Evolutionary conservation across 768 basidiomycete species (phyloP).

Genomic region (Amylocystis lapponica): DNA sequence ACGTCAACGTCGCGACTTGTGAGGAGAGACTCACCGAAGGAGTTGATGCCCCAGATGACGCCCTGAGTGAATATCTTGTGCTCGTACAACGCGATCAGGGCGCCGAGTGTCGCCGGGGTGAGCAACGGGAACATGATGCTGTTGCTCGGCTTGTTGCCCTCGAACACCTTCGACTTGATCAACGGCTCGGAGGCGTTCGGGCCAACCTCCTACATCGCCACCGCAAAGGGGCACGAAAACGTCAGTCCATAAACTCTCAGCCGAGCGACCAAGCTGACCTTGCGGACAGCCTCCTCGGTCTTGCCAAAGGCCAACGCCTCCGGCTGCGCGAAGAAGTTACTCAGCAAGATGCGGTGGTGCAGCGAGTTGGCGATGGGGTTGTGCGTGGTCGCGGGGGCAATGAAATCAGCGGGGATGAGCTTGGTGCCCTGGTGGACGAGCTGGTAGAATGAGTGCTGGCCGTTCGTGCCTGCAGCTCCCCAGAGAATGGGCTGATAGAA

Average conservation of each 20-base stretch:
- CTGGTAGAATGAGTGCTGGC: slow-evolving; percentile 99
- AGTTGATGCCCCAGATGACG: slow-evolving; percentile 97
- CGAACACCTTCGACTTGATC: slow-evolving; percentile 96
- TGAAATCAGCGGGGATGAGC: slow-evolving; percentile 86
- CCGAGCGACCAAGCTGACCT: slow-evolving; percentile 16
- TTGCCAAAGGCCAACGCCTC: slow-evolving; percentile 98
- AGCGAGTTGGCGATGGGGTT: slow-evolving; percentile 84
- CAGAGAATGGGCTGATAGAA: slow-evolving; percentile 85
- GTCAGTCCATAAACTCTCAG: not conserved
- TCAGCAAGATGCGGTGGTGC: slow-evolving; percentile 95
- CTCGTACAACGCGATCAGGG: slow-evolving; percentile 88
- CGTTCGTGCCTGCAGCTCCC: slow-evolving; percentile 98
- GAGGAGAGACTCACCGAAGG: slow-evolving; percentile 61
- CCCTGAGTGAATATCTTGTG: slow-evolving; percentile 99
- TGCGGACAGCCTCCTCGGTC: slow-evolving; percentile 78
- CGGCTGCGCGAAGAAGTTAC: slow-evolving; percentile 98
- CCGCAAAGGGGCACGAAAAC: not conserved
- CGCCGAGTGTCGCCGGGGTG: slow-evolving; percentile 84
- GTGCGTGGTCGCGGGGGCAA: slow-evolving; percentile 83
- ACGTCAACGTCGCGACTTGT: not conserved
- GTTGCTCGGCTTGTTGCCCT: slow-evolving; percentile 96
- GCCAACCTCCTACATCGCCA: slow-evolving; percentile 44
- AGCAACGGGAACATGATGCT: slow-evolving; percentile 91
- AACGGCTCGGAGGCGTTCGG: slow-evolving; percentile 72
- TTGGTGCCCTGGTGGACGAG: slow-evolving; percentile 94